Base-by-base conservation (phyloP, 2,329 filamentous ascomycete genomes). In the Botrytis fragariae region DNA sequence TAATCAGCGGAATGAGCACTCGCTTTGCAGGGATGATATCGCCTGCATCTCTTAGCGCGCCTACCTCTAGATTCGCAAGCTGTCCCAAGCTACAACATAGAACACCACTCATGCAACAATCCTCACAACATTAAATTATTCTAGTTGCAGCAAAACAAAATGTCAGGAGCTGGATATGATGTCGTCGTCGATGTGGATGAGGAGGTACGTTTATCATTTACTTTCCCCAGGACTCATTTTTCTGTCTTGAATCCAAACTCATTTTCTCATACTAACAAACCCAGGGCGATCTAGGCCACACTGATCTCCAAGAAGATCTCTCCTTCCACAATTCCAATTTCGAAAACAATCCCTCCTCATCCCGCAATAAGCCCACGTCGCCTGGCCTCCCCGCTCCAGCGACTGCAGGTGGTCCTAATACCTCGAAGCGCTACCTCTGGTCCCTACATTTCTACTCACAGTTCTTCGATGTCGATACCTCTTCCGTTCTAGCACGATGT, bases 391-490 rank as follows among this genome's bases (percentile, higher is more conserved):
- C 88, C 0, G 84, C 85, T 1, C 89, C 89, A 2, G 88, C 81
- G 20, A 90, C 89, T 29, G 84, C 88, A 4, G 82, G 85, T 32
- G 81, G 81, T 29, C 63, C 51, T 22, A 82, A 82, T n/a, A 83
- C 84, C 25, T 87, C 89, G 74, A 98, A 98, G 84, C 93, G 93
- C 80, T 94, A 92, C 85, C 92, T 98, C 76, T 99, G 96, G 96
- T 91, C 91, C 63, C 86, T 98, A 75, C 90, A 90, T 73, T 99
- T 97, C 86, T 99, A 99, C 85, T 90, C 94, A 72, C 96, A 97
- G 84, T 98, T 96, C 89, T 99, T 99, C 85, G 96, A 99, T 81
- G 95, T 99, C 76, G 96, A 99, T 84, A 98, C 96, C 1, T 91
- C 89, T 74, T 93, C 96, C 71, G 95, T 99, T 32, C 85, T 98